Conservation (phyloP, 179 eudicot species). For the Silene vulgaris region DNA sequence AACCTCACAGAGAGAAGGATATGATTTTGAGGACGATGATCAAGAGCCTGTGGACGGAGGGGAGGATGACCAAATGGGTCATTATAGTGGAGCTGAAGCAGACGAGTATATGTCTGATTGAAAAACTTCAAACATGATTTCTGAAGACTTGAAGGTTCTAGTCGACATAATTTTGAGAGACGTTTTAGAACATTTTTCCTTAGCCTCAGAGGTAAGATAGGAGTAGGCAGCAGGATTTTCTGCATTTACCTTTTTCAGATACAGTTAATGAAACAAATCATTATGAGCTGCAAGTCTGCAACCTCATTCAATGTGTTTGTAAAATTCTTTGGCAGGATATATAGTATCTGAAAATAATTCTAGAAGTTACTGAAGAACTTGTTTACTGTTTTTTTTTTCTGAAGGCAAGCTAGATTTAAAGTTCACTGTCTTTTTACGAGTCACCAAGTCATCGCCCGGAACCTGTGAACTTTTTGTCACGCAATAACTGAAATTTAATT, state of each 20-base stretch:
- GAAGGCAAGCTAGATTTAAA: background rate
- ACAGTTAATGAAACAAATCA: constrained; percentile 7
- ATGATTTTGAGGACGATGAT: constrained; percentile 40
- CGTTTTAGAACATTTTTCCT: constrained; percentile 7
- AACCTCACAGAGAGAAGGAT: constrained; percentile 30
- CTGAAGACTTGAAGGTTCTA: constrained; percentile 5
- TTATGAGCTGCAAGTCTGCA: background rate
- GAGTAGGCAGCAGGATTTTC: constrained; percentile 19
- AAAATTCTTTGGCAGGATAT: constrained; percentile 1
- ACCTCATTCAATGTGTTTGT: background rate
- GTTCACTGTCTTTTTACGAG: too few relatives aligned
- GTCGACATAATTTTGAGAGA: constrained; percentile 13
- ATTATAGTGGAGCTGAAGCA: constrained; percentile 51
- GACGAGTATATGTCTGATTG: constrained; percentile 51
- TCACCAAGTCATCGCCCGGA: too few relatives aligned
- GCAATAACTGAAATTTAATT: too few relatives aligned
- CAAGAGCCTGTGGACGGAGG: constrained; percentile 32
- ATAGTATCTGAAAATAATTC: background rate
- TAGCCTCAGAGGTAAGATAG: constrained; percentile 14
- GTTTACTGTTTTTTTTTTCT: background rate
- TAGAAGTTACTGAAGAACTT: background rate
- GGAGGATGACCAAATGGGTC: constrained; percentile 49
- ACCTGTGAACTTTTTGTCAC: too few relatives aligned
- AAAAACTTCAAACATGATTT: background rate
- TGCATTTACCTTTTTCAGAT: constrained; percentile 12